Evolutionary conservation across 306 rosid species (phyloP).

Genomic region (Ochetophila trinervis): DNA sequence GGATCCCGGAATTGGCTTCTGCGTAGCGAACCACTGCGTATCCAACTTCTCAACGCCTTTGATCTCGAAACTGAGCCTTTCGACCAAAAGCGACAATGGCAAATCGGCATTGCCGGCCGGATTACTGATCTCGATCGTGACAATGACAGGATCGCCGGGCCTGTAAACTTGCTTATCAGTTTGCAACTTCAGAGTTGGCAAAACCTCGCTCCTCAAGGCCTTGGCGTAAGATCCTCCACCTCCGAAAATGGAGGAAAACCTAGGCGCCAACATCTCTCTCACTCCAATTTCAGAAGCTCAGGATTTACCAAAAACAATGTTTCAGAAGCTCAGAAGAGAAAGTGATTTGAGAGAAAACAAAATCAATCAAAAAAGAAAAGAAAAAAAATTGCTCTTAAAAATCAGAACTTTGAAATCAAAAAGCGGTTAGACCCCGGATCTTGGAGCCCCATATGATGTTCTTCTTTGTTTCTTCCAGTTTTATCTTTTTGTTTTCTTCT

Average conservation of each 20-base stretch:
- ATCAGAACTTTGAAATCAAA: too few relatives aligned
- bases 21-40: slow-evolving; percentile 87
- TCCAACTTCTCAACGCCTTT: slow-evolving; percentile 83
- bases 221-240: slow-evolving; percentile 35
- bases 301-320: too few relatives aligned
- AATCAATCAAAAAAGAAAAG: too few relatives aligned
- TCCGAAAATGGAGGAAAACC: slow-evolving; percentile 65
- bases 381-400: too few relatives aligned
- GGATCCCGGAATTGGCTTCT: slow-evolving; percentile 68
- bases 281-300: not conserved
- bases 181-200: slow-evolving; percentile 59
- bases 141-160: slow-evolving; percentile 80
- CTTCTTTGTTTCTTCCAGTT: not conserved
- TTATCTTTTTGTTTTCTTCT: not conserved
- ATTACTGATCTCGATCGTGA: slow-evolving; percentile 70
- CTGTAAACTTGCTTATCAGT: slow-evolving; percentile 78
- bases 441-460: not conserved
- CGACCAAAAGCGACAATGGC: slow-evolving; percentile 61
- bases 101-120: slow-evolving; percentile 31
- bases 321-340: too few relatives aligned
- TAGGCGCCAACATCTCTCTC: slow-evolving; percentile 55
- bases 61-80: slow-evolving; percentile 79
- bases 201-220: slow-evolving; percentile 27
- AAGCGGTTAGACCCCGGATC: slow-evolving; percentile 2
- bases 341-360: too few relatives aligned